Conservation (phyloP, 2,329 filamentous ascomycete genomes). For the Helotiales sp. region DNA sequence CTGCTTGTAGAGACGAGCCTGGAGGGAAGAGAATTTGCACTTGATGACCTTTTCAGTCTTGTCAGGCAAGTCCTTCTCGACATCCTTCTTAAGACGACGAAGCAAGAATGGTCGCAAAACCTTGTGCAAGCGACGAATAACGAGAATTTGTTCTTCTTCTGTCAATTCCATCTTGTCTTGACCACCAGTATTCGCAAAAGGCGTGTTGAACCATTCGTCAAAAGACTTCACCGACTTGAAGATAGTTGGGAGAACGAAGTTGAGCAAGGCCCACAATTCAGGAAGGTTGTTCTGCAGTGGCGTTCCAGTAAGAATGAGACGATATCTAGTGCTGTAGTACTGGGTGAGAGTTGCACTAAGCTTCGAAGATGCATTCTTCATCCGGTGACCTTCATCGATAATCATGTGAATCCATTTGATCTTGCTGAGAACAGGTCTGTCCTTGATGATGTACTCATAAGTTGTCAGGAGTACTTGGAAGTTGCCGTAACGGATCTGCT, state of each 20-base stretch:
- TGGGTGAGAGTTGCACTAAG: slow-evolving; percentile 91
- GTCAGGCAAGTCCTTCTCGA: slow-evolving; percentile 97
- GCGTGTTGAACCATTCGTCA: slow-evolving; percentile 99
- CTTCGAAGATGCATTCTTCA: slow-evolving; percentile 98
- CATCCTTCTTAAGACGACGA: slow-evolving; percentile 98
- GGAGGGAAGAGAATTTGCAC: slow-evolving; percentile 94
- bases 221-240: slow-evolving; percentile 99
- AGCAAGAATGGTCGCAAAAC: slow-evolving; percentile 95
- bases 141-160: slow-evolving; percentile 98
- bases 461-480: slow-evolving; percentile 98
- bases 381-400: slow-evolving; percentile 97
- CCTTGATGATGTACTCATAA: slow-evolving; percentile 99
- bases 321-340: slow-evolving; percentile 93
- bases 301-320: slow-evolving; percentile 95
- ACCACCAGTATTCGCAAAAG: slow-evolving; percentile 95
- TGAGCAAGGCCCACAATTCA: slow-evolving; percentile 96
- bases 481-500: slow-evolving; percentile 88
- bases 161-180: slow-evolving; percentile 99
- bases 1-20: slow-evolving; percentile 94
- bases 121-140: slow-evolving; percentile 98
- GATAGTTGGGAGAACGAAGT: slow-evolving; percentile 96
- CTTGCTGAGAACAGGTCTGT: slow-evolving; percentile 90
- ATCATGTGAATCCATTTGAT: slow-evolving; percentile 99
- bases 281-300: slow-evolving; percentile 95
- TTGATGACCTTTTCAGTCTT: slow-evolving; percentile 99